A percentile compares a stretch with the other conserved stretches of the same genome.
These are phyloP conservation scores for Solanum infundibuliforme DNA, from an alignment of 257 asterid genomes.

Conservation along the genomic window DNA sequence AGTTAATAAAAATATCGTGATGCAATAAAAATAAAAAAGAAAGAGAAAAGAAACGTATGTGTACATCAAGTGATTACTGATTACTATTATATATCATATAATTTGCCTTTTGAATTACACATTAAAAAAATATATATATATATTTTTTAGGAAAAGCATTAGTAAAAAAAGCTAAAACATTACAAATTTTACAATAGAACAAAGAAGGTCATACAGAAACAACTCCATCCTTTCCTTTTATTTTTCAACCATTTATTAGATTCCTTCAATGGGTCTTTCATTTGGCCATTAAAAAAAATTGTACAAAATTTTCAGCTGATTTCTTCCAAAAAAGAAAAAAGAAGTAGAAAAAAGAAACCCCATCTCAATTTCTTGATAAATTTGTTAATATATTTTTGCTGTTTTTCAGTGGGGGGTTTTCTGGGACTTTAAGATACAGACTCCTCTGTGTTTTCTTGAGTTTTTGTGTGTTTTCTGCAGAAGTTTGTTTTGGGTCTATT, in stretches of 20 bases:
- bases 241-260: slow-evolving; percentile 64
- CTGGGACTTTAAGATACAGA: slow-evolving; percentile 32
- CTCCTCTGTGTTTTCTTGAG: background rate
- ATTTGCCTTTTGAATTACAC: background rate
- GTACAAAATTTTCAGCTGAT: slow-evolving; percentile 23
- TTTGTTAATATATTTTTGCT: slow-evolving; percentile 24
- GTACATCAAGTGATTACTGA: background rate
- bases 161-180: slow-evolving; percentile 36
- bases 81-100: background rate
- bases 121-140: no score
- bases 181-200: slow-evolving; percentile 24
- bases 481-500: background rate
- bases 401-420: slow-evolving; percentile 44
- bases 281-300: slow-evolving; percentile 42
- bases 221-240: slow-evolving; percentile 32
- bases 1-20: background rate
- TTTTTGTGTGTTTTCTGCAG: slow-evolving; percentile 17
- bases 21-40: background rate
- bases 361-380: slow-evolving; percentile 28
- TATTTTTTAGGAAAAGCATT: background rate
- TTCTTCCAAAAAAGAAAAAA: no score
- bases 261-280: slow-evolving; percentile 54
- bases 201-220: slow-evolving; percentile 49
- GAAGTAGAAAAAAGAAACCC: slow-evolving; percentile 4
- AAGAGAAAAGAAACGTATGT: background rate